Evolutionary conservation across 495 filamentous ascomycete species (phyloP).

Genomic region (Xylaria cubensis): DNA sequence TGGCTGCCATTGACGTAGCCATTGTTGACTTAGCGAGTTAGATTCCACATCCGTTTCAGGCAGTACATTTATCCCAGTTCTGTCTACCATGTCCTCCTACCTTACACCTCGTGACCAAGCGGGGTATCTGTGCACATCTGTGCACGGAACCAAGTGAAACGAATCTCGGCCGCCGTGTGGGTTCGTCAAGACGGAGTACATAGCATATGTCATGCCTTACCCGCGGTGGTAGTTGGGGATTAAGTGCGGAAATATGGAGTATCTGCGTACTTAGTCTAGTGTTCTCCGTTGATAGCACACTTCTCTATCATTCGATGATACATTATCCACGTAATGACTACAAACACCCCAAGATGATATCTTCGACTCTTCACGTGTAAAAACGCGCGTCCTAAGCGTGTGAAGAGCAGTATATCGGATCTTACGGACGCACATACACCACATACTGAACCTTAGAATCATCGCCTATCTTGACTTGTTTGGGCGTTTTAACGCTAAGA

Average conservation of each 20-base stretch:
- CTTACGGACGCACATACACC: background rate
- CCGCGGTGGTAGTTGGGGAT: background rate
- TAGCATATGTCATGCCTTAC: slow-evolving; percentile 1
- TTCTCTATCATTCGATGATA: background rate
- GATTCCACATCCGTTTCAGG: background rate
- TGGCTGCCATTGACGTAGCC: background rate
- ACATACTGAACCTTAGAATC: background rate
- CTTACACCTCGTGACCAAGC: slow-evolving; percentile 2
- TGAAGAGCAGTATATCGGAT: background rate
- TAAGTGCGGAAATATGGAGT: background rate
- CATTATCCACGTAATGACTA: background rate
- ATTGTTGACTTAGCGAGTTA: background rate
- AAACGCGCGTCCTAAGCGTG: slow-evolving; percentile 8
- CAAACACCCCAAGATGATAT: background rate
- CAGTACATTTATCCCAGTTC: background rate
- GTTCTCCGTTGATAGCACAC: background rate
- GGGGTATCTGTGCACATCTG: slow-evolving; percentile 5
- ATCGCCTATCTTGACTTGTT: slow-evolving; percentile 3
- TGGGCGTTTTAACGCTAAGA: background rate
- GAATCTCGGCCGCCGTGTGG: background rate
- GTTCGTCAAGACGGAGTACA: background rate
- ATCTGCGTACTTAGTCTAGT: background rate
- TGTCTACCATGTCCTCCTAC: background rate
- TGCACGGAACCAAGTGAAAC: background rate
- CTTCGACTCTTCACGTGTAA: background rate